phyloP scores from a whole-genome alignment of 75 land plant genomes.

The Chamaecyparis obtusa region DNA sequence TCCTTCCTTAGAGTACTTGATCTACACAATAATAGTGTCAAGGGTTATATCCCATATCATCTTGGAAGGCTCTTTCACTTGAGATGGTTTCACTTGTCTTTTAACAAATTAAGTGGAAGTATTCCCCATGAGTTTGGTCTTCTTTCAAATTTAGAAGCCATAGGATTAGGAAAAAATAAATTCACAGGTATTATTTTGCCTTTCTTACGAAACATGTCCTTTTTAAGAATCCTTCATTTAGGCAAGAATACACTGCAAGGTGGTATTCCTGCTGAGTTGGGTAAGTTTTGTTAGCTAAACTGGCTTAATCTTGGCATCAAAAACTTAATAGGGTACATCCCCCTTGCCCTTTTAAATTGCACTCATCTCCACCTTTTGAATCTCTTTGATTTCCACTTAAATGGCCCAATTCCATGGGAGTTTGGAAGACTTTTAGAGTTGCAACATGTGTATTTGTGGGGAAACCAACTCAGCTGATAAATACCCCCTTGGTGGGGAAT shows the following conservation, averaged over 20 bases:
- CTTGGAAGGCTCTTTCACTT: neutral
- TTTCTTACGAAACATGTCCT: neutral
- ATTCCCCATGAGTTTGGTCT: neutral
- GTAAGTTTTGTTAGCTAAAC: neutral
- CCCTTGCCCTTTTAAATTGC: neutral
- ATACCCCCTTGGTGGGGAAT: too few relatives aligned
- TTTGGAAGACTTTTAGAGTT: too few relatives aligned
- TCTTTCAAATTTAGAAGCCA: neutral
- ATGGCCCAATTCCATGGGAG: neutral
- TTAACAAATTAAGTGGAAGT: neutral
- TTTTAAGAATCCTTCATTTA: neutral
- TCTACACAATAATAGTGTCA: slow-evolving; percentile 13
- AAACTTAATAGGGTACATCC: neutral
- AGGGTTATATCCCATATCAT: slow-evolving; percentile 16
- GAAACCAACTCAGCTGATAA: too few relatives aligned
- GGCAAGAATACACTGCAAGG: neutral
- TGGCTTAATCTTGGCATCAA: neutral
- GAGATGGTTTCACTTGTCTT: neutral
- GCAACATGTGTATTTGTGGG: too few relatives aligned
- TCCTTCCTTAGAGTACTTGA: slow-evolving; percentile 7
- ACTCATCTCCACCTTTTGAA: neutral
- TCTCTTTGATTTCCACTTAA: neutral
- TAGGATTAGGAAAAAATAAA: neutral
- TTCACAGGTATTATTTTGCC: neutral
- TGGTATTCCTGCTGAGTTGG: neutral